Conservation (phyloP, 2,329 filamentous ascomycete genomes). For the Verticillium nubilum region DNA sequence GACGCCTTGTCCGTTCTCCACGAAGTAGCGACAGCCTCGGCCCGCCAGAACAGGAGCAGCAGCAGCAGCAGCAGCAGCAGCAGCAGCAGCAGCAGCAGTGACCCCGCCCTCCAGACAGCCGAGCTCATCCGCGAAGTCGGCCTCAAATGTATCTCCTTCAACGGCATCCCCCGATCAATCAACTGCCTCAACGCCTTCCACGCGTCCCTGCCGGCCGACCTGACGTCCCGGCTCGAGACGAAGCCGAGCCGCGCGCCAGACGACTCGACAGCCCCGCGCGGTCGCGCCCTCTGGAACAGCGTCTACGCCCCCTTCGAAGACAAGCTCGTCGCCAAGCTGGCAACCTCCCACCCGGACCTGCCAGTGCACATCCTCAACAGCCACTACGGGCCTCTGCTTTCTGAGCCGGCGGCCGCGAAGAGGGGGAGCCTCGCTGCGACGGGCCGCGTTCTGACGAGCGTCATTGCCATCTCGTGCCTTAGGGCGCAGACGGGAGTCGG, state of each 20-base stretch:
- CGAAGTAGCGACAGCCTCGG: constrained; percentile 34
- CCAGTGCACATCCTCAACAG: constrained; percentile 72
- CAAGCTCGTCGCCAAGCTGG: constrained; percentile 67
- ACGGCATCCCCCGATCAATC: constrained; percentile 78
- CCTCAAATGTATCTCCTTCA: constrained; percentile 74
- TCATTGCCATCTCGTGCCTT: constrained; percentile 70
- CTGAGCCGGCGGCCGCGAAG: constrained; percentile 52
- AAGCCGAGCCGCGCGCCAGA: constrained; percentile 49
- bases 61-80: too few species aligned
- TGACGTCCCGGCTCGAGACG: constrained; percentile 49
- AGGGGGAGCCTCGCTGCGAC: constrained; percentile 44
- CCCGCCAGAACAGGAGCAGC: too few species aligned
- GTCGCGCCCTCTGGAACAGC: constrained; percentile 65
- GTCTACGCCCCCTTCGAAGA: constrained; percentile 71
- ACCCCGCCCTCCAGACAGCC: constrained; percentile 42
- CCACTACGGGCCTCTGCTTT: constrained; percentile 69
- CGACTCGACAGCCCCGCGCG: constrained; percentile 53
- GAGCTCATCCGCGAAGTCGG: constrained; percentile 72
- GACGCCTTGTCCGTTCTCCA: constrained; percentile 64
- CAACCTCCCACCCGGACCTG: constrained; percentile 71
- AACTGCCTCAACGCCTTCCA: constrained; percentile 74
- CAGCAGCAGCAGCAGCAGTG: constrained; percentile 11
- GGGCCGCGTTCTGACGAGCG: constrained; percentile 65
- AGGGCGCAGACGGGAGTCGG: constrained; percentile 76
- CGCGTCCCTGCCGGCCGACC: constrained; percentile 50